These are phyloP conservation scores for Globisporangium parvum DNA, from an alignment of 352 stramenopile genomes.

Conservation along the genomic window DNA sequence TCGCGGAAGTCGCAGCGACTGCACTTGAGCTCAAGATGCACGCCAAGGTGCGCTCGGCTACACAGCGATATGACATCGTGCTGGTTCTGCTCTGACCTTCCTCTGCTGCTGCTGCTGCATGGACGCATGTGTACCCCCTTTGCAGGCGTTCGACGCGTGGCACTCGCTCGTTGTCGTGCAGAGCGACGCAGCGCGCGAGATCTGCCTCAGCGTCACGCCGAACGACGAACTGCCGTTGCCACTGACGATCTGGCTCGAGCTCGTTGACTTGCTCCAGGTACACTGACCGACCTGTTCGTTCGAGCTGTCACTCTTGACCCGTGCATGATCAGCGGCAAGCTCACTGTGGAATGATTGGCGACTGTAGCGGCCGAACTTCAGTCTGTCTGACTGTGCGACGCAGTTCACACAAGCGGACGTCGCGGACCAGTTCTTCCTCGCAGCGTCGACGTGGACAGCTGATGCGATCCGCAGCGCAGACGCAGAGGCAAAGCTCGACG, in stretches of 20 bases:
- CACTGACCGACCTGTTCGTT: too few relatives aligned
- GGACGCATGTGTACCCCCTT: too few relatives aligned
- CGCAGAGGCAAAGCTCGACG: conserved; percentile 31
- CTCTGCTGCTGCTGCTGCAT: too few relatives aligned
- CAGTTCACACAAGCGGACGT: conserved; percentile 30
- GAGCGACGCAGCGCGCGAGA: conserved; percentile 19
- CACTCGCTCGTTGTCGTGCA: conserved; percentile 51
- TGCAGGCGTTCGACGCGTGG: conserved; percentile 70
- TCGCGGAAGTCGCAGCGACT: conserved; percentile 51
- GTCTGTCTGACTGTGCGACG: conserved; percentile 37
- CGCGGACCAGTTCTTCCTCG: conserved; percentile 42
- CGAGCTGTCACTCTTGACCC: too few relatives aligned
- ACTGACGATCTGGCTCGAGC: conserved; percentile 65
- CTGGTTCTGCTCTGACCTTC: not conserved
- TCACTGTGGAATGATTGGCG: too few relatives aligned
- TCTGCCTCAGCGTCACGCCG: conserved; percentile 36
- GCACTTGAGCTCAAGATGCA: conserved; percentile 48
- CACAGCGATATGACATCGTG: not conserved
- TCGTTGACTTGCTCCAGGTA: conserved; percentile 77
- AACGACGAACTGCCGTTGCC: conserved; percentile 60
- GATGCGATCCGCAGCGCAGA: conserved; percentile 9
- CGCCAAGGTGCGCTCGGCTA: conserved; percentile 24
- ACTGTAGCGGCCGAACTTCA: conserved; percentile 49
- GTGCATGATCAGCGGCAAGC: not conserved
- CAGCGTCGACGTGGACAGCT: conserved; percentile 18